A percentile compares a stretch with the other conserved stretches of the same genome.
phyloP scores from a whole-genome alignment of 176 grass and related monocot genomes.

The Melocanna baccifera region DNA sequence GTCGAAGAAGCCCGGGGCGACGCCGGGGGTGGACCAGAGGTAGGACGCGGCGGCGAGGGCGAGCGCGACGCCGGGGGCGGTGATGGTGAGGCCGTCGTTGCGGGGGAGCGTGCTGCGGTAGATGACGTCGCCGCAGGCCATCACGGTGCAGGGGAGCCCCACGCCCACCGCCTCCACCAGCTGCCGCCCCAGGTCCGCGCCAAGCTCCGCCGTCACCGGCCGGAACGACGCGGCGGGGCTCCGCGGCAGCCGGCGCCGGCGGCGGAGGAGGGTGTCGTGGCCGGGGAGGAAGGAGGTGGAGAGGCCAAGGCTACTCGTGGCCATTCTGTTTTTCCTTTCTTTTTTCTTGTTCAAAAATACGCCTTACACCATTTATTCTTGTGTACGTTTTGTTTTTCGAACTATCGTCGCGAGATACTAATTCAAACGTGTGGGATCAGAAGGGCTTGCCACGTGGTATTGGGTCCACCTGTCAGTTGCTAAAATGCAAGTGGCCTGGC shows the following conservation, averaged over 20 bases:
- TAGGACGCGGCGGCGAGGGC: slow-evolving; percentile 59
- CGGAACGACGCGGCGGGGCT: slow-evolving; percentile 24
- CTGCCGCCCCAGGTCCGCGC: slow-evolving; percentile 49
- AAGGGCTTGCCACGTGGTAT: background rate
- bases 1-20: slow-evolving; percentile 94
- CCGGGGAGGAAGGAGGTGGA: slow-evolving; percentile 67
- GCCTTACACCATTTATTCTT: slow-evolving; percentile 13
- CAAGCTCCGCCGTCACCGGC: slow-evolving; percentile 34
- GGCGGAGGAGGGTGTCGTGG: slow-evolving; percentile 41
- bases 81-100: slow-evolving; percentile 73
- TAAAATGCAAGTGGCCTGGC: background rate
- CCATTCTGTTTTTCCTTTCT: slow-evolving; percentile 24
- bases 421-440: slow-evolving; percentile 17
- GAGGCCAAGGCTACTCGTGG: slow-evolving; percentile 48
- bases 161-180: slow-evolving; percentile 89
- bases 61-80: slow-evolving; percentile 59
- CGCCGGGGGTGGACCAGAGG: slow-evolving; percentile 92
- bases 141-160: slow-evolving; percentile 96
- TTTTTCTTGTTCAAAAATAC: slow-evolving; percentile 22
- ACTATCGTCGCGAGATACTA: background rate
- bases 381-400: background rate
- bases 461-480: background rate
- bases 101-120: slow-evolving; percentile 94
- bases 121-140: slow-evolving; percentile 96
- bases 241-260: background rate